These are phyloP conservation scores for Pythium phragmiticola DNA, from an alignment of 352 stramenopile species.

Conservation along the genomic window DNA sequence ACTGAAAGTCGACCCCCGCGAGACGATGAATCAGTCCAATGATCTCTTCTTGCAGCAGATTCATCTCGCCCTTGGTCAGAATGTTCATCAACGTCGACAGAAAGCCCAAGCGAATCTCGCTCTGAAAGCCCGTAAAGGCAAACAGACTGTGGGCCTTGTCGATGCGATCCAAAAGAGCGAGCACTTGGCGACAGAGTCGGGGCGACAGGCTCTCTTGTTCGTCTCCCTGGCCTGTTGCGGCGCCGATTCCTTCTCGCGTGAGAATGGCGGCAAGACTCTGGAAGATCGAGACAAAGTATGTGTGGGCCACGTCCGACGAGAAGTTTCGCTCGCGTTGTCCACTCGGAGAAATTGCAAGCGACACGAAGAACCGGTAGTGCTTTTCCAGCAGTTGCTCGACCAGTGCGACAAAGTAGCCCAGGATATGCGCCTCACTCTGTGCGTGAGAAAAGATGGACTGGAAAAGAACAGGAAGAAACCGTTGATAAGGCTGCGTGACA, in stretches of 20 bases:
- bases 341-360: slow-evolving; percentile 43
- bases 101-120: slow-evolving; percentile 71
- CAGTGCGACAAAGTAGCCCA: slow-evolving; percentile 70
- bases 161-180: slow-evolving; percentile 60
- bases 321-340: slow-evolving; percentile 58
- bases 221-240: slow-evolving; percentile 17
- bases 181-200: slow-evolving; percentile 70
- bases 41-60: slow-evolving; percentile 74
- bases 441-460: slow-evolving; percentile 66
- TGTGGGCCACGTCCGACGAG: slow-evolving; percentile 58
- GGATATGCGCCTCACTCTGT: slow-evolving; percentile 65
- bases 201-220: slow-evolving; percentile 37
- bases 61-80: slow-evolving; percentile 75
- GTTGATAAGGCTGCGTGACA: too few relatives aligned
- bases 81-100: slow-evolving; percentile 79
- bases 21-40: slow-evolving; percentile 70
- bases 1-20: slow-evolving; percentile 67
- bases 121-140: slow-evolving; percentile 69
- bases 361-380: slow-evolving; percentile 81
- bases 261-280: slow-evolving; percentile 66
- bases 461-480: too few relatives aligned
- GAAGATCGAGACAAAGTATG: slow-evolving; percentile 79
- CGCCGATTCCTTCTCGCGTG: slow-evolving; percentile 39
- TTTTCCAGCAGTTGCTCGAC: slow-evolving; percentile 78
- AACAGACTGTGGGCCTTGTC: slow-evolving; percentile 69